Conservation (phyloP, 164 flowering plant species). For the Houttuynia cordata region DNA sequence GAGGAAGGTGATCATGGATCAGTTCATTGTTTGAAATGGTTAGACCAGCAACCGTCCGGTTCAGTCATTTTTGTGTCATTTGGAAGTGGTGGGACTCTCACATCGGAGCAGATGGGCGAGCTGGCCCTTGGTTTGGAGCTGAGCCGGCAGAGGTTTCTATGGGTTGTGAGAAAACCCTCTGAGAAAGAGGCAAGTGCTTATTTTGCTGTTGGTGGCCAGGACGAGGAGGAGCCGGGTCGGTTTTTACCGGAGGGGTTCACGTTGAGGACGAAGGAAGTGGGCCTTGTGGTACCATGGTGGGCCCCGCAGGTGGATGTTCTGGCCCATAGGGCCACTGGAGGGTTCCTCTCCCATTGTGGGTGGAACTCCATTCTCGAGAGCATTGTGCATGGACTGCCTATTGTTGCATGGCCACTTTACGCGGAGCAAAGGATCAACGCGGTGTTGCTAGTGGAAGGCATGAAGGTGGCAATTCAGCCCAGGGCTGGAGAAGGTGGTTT, state of each 20-base stretch:
- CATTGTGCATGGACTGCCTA: slow-evolving; percentile 47
- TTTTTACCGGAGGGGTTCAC: slow-evolving; percentile 22
- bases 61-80: no score
- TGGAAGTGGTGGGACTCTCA: no score
- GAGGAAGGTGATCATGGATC: no score
- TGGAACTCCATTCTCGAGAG: slow-evolving; percentile 73
- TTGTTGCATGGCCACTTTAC: slow-evolving; percentile 67
- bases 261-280: slow-evolving; percentile 11
- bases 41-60: no score
- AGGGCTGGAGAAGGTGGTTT: slow-evolving; percentile 26
- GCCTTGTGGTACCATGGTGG: slow-evolving; percentile 22
- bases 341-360: slow-evolving; percentile 29
- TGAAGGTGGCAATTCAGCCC: slow-evolving; percentile 38
- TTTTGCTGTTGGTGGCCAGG: no score
- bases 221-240: slow-evolving; percentile 8
- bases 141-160: no score
- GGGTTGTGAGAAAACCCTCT: no score
- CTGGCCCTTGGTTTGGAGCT: no score
- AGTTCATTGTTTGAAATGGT: no score
- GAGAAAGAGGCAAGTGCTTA: no score
- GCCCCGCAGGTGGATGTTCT: slow-evolving; percentile 12
- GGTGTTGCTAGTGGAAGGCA: slow-evolving; percentile 28
- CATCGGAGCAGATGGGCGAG: no score
- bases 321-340: slow-evolving; percentile 9
- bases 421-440: slow-evolving; percentile 73